These are phyloP conservation scores for Misopates orontium DNA, from an alignment of 257 asterid genomes.

Conservation along the genomic window DNA sequence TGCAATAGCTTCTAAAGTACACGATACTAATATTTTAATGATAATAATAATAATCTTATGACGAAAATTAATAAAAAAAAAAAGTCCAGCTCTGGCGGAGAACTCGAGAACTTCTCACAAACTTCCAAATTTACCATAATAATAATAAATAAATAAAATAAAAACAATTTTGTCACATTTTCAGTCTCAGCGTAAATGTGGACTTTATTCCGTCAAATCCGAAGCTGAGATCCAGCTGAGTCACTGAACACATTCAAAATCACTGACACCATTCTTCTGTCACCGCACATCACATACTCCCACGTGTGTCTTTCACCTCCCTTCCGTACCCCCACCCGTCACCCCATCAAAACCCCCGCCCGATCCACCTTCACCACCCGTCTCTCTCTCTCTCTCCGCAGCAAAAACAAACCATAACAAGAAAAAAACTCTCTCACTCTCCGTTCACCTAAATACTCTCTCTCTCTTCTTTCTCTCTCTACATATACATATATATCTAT, in stretches of 20 bases:
- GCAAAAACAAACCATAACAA: slow-evolving; percentile 30
- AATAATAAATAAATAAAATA: too few relatives aligned
- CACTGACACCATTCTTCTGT: too few relatives aligned
- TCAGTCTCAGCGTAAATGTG: too few relatives aligned
- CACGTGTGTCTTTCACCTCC: slow-evolving; percentile 23
- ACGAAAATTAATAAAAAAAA: too few relatives aligned
- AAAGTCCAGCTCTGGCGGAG: too few relatives aligned
- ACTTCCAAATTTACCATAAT: too few relatives aligned
- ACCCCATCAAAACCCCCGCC: slow-evolving; percentile 29
- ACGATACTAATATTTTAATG: too few relatives aligned
- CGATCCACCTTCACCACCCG: background rate
- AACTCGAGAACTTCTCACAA: too few relatives aligned
- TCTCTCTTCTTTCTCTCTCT: slow-evolving; percentile 4
- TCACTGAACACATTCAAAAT: background rate
- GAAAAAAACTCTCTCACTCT: slow-evolving; percentile 35
- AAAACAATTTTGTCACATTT: too few relatives aligned
- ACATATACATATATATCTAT: background rate
- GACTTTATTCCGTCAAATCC: too few relatives aligned
- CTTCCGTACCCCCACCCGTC: slow-evolving; percentile 22
- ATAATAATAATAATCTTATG: too few relatives aligned
- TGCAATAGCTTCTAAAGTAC: too few relatives aligned
- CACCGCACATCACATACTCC: background rate
- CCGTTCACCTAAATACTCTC: slow-evolving; percentile 36
- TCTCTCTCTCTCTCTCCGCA: slow-evolving; percentile 22
- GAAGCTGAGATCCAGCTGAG: background rate